A percentile compares a stretch with the other conserved stretches of the same genome.
Evolutionary conservation across 192 early-diverging fungal genomes (phyloP).

Genomic region (Coemansia sp.): DNA sequence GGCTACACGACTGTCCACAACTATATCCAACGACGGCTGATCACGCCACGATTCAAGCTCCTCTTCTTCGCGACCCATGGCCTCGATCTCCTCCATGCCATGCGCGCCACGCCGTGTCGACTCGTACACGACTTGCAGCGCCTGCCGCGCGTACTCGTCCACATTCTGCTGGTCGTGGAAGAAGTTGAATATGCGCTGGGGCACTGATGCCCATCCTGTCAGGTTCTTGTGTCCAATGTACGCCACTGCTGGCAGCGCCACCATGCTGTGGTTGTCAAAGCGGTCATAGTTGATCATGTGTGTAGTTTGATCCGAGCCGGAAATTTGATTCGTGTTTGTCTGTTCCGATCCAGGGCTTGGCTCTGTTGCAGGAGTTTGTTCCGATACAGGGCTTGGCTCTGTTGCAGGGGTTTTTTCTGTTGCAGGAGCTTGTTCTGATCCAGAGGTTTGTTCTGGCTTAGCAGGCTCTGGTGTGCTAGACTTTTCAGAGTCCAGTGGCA

Average conservation of each 20-base stretch:
- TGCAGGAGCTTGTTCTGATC: too few species aligned
- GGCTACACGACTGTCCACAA: constrained; percentile 30
- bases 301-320: neutral
- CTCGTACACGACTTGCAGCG: constrained; percentile 50
- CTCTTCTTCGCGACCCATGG: constrained; percentile 43
- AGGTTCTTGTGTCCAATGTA: constrained; percentile 46
- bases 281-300: constrained; percentile 45
- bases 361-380: too few species aligned
- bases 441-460: too few species aligned
- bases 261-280: constrained; percentile 18
- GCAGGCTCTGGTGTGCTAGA: neutral
- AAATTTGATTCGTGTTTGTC: neutral
- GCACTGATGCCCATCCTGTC: constrained; percentile 46
- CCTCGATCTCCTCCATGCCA: constrained; percentile 25
- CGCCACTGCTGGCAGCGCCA: constrained; percentile 38
- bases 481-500: constrained; percentile 30
- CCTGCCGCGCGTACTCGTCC: constrained; percentile 45
- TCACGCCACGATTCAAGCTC: constrained; percentile 28
- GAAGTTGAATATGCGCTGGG: constrained; percentile 46
- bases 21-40: constrained; percentile 36
- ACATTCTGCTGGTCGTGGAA: constrained; percentile 57
- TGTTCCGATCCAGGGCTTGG: too few species aligned
- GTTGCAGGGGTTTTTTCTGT: too few species aligned
- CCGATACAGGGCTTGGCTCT: too few species aligned
- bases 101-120: constrained; percentile 29